Percentiles rank a stretch among this genome's conserved stretches.
These are phyloP conservation scores for Marchantia paleacea DNA, from an alignment of 225 moss, liverwort and hornwort species.

Conservation along the genomic window DNA sequence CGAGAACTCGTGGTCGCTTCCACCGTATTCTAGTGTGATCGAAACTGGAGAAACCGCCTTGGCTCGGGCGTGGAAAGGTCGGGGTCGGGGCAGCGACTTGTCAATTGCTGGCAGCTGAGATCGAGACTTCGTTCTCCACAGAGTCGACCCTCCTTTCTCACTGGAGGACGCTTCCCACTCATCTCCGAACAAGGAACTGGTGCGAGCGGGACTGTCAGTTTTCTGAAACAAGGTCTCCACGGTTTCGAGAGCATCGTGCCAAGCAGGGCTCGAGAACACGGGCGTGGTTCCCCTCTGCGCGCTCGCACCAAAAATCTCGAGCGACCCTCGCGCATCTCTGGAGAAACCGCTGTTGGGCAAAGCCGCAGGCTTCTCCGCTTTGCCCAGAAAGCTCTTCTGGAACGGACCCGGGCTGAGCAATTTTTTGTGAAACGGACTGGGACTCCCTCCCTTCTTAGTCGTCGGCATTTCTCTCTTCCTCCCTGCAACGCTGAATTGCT, in stretches of 20 bases:
- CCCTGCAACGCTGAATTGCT: not conserved
- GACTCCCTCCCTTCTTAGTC: not conserved
- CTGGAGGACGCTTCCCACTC: not conserved
- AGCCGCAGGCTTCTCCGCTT: not conserved
- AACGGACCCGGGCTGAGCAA: not conserved
- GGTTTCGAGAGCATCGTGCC: constrained; percentile 19
- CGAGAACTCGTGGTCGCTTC: constrained; percentile 20
- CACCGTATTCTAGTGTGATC: not conserved
- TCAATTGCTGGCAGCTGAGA: not conserved
- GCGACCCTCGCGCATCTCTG: constrained; percentile 2
- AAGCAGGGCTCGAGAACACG: not conserved
- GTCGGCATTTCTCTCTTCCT: constrained; percentile 6
- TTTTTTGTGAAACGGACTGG: not conserved
- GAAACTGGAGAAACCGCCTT: constrained; percentile 1
- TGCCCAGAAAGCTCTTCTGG: not conserved
- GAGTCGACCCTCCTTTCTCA: not conserved
- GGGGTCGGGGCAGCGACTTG: constrained; percentile 1
- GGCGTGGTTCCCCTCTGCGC: not conserved
- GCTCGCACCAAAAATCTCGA: constrained; percentile 1
- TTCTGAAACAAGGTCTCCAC: constrained; percentile 22
- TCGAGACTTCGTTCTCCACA: constrained; percentile 16
- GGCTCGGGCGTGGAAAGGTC: not conserved
- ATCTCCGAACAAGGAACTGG: not conserved
- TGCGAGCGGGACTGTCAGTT: not conserved
- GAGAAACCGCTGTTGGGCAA: not conserved